Conservation (phyloP, 176 grass and related monocot species). For the Ensete ventricosum region DNA sequence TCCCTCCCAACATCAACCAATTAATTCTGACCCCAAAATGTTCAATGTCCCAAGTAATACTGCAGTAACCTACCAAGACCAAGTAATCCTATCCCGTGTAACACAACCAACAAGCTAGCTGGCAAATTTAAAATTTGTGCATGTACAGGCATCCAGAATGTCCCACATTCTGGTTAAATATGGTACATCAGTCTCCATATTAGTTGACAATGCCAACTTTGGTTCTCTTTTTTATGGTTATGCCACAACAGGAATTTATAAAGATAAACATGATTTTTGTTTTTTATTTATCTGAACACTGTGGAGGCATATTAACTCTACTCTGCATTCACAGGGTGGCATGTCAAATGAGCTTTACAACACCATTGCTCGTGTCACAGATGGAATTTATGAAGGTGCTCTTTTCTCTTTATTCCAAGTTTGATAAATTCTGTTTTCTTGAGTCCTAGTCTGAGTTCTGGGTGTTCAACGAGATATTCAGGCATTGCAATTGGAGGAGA, state of each 20-base stretch:
- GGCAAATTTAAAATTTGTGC: background rate
- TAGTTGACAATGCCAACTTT: too few relatives aligned
- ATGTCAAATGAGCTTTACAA: conserved; percentile 99
- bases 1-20: too few relatives aligned
- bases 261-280: background rate
- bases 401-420: background rate
- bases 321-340: conserved; percentile 54
- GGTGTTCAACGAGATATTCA: conserved; percentile 11
- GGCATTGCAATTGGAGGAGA: conserved; percentile 99
- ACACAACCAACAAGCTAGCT: background rate
- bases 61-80: background rate
- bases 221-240: background rate
- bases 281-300: background rate
- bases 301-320: conserved; percentile 9
- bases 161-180: too few relatives aligned
- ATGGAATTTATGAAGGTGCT: conserved; percentile 99
- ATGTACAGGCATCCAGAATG: background rate
- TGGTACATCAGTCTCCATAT: too few relatives aligned
- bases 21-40: too few relatives aligned
- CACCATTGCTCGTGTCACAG: conserved; percentile 92
- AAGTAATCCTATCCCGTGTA: background rate
- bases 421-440: background rate
- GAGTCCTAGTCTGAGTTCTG: background rate
- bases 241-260: background rate
- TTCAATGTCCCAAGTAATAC: too few relatives aligned